A percentile compares a stretch with the other conserved stretches of the same genome.
These are phyloP conservation scores for Botrytis fragariae DNA, from an alignment of 2,329 filamentous ascomycete species.

Conservation along the genomic window DNA sequence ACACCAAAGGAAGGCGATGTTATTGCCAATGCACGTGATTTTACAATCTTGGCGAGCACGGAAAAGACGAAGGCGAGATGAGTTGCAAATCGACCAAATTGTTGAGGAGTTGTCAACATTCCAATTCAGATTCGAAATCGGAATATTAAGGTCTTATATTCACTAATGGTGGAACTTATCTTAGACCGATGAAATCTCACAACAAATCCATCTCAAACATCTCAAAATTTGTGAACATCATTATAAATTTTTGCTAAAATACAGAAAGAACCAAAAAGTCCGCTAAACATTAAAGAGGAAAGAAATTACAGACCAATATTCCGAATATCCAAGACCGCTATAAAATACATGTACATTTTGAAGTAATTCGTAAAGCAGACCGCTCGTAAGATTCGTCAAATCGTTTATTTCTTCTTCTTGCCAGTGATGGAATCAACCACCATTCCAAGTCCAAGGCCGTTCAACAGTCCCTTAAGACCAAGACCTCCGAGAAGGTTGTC, in stretches of 20 bases:
- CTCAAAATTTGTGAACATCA: background rate
- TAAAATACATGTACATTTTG: conserved; percentile 15
- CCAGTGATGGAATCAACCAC: conserved; percentile 45
- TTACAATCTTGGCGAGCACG: background rate
- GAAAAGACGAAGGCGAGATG: background rate
- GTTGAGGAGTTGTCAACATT: background rate
- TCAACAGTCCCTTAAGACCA: conserved; percentile 72
- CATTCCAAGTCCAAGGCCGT: conserved; percentile 64
- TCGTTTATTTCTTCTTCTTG: conserved; percentile 41
- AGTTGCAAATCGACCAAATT: background rate
- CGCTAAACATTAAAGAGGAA: background rate
- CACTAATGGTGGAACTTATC: too few species aligned
- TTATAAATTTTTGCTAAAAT: conserved; percentile 11
- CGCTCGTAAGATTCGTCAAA: conserved; percentile 3
- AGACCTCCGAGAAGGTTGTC: conserved; percentile 75
- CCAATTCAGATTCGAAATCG: background rate
- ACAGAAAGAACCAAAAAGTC: conserved; percentile 7
- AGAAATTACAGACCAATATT: background rate
- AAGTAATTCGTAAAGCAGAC: background rate
- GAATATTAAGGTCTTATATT: rapidly evolving
- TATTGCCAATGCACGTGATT: background rate
- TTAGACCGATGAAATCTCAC: too few species aligned
- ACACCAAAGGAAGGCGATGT: background rate
- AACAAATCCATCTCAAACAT: background rate
- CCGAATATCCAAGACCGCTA: conserved; percentile 6